Evolutionary conservation across 148 eudicot genomes (phyloP), one percentile per base, ranked within the genome.

Genomic region (Salicornia ramosissima): DNA sequence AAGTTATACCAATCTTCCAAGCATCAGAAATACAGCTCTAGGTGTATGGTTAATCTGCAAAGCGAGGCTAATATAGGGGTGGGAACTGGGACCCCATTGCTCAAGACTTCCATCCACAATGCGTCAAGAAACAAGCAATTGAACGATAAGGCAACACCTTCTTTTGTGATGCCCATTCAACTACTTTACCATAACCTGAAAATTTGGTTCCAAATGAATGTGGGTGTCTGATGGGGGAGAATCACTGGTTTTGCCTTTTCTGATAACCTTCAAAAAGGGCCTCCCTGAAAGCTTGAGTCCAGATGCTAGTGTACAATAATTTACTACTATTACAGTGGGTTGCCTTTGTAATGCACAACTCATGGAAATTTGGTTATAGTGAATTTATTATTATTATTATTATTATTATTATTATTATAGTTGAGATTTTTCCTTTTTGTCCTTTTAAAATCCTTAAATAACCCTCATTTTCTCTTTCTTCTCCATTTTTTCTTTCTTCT

Each of bases 81-180:
- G n/a, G n/a, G n/a, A n/a, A n/a, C n/a, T 9, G 85, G 85, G 14
- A 81, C 81, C 4, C 87, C 87, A 29, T 34, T 39, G 33, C 77
- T 74, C 10, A 77, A 18, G 3, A 83, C 83, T 83, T 83, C 86
- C 86, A 83, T 6, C 86, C 86, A 64, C 86, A 77, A 43, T 83
- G 86, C 3, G 78, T 71, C 21, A 83, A 6, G 69, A 80, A 83
- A 65, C 86, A 79, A 0, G 73, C 85, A 0, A 84, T 65, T 0
- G 85, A 74, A 43, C 81, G 76, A 56, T 84, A 83, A 19, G 72
- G 73, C n/a, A 84, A 50, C 1, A 84, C 85, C 46, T 63, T 77
- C n/a, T 84, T 77, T 56, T 84, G 87, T 0, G 85, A 82, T 2
- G 85, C 81, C 87, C 87, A 84, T 36, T 77, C 77, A 1, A 84